phyloP scores from a whole-genome alignment of 257 asterid genomes.

The Solanum piurae region DNA sequence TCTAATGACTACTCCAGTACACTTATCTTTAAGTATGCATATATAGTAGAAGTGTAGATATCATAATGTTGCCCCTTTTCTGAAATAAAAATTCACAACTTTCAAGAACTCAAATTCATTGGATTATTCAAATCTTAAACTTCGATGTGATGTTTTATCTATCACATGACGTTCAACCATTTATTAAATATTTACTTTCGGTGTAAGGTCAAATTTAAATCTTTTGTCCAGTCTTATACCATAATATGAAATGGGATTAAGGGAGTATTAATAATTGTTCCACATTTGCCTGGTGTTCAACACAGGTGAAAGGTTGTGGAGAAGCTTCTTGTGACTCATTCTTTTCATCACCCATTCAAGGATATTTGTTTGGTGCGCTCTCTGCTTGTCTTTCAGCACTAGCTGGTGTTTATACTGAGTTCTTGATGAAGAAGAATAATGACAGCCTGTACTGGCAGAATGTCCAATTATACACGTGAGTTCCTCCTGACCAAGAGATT shows the following conservation, averaged over 20 bases:
- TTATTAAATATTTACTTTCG: not conserved
- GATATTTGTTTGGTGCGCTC: slow-evolving; percentile 72
- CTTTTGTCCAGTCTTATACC: too few relatives aligned
- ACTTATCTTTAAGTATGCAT: not conserved
- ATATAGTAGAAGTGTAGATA: not conserved
- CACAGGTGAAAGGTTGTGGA: slow-evolving; percentile 90
- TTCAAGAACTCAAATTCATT: not conserved
- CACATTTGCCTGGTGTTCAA: slow-evolving; percentile 5
- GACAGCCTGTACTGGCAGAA: slow-evolving; percentile 99
- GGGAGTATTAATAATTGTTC: not conserved
- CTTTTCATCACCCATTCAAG: slow-evolving; percentile 87
- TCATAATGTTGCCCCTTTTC: not conserved
- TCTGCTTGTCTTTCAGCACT: slow-evolving; percentile 96
- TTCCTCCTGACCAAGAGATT: not conserved
- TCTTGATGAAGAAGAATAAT: slow-evolving; percentile 95
- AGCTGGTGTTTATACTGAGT: slow-evolving; percentile 97
- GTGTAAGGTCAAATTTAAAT: not conserved
- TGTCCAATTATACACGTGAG: slow-evolving; percentile 81
- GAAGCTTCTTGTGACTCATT: slow-evolving; percentile 79
- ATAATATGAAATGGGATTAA: too few relatives aligned
- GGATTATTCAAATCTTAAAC: not conserved
- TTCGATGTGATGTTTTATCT: not conserved
- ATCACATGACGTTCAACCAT: not conserved
- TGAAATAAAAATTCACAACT: not conserved
- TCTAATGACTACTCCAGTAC: not conserved